A percentile compares a stretch with the other conserved stretches of the same genome.
phyloP scores from a whole-genome alignment of 768 basidiomycete genomes.

The Amanita exitialis region DNA sequence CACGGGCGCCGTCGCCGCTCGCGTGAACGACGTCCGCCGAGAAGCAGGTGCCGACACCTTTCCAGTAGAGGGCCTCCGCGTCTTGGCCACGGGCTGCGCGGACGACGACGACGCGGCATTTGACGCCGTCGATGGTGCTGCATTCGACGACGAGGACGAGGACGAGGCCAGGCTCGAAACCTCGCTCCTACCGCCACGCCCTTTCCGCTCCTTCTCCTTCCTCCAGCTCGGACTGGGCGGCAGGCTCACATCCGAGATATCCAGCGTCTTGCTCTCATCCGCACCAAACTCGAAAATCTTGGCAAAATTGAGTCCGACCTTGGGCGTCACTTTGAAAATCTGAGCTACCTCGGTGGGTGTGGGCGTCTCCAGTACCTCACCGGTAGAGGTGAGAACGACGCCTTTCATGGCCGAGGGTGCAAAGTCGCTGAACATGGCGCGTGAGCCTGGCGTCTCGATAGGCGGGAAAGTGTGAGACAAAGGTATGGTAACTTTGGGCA shows the following conservation, averaged over 20 bases:
- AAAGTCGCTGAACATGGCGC: conserved; percentile 22
- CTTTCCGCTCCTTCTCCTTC: conserved; percentile 28
- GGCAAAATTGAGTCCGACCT: conserved; percentile 63
- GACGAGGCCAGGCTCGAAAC: conserved; percentile 9
- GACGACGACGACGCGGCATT: not conserved
- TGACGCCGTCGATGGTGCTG: not conserved
- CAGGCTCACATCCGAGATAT: conserved; percentile 20
- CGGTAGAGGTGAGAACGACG: conserved; percentile 71
- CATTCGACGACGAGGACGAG: not conserved
- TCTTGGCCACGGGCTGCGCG: conserved; percentile 32
- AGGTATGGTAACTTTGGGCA: conserved; percentile 12
- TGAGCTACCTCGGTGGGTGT: conserved; percentile 54
- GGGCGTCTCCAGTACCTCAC: conserved; percentile 65
- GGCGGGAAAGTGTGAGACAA: conserved; percentile 15
- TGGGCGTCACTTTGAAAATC: conserved; percentile 61
- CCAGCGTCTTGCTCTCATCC: not conserved
- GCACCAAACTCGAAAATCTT: conserved; percentile 67
- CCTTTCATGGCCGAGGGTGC: conserved; percentile 61
- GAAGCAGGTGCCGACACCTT: not conserved
- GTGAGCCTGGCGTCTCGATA: conserved; percentile 45
- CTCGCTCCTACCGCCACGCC: conserved; percentile 11
- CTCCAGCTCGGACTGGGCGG: conserved; percentile 39
- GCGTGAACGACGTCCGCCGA: not conserved
- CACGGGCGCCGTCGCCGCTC: conserved; percentile 1
- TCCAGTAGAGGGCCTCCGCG: conserved; percentile 51